Conservation (phyloP, 257 asterid genomes). For the Solanum boliviense region DNA sequence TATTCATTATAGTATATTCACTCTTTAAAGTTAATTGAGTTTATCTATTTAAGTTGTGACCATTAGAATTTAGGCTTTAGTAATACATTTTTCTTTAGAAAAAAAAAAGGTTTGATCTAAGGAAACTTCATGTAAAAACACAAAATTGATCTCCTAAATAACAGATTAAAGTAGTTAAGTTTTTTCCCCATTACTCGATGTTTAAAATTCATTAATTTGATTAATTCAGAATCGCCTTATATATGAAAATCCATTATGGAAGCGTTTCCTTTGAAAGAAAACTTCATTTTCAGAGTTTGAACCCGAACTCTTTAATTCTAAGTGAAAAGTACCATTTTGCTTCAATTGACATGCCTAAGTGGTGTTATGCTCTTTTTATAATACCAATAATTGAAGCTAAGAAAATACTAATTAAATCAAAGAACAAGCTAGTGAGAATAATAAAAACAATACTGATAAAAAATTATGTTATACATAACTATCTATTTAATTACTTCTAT, state of each 20-base stretch:
- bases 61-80: not conserved
- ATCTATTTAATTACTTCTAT: not conserved
- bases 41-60: not conserved
- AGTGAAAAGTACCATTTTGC: not conserved
- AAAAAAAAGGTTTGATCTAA: not conserved
- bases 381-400: not conserved
- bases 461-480: not conserved
- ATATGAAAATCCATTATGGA: not conserved
- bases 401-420: not conserved
- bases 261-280: not conserved
- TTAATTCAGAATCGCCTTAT: not conserved
- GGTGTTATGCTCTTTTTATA: too few relatives aligned
- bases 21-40: not conserved
- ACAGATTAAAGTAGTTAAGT: not conserved
- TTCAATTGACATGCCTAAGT: not conserved
- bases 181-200: not conserved
- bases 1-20: not conserved
- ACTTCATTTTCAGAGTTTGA: not conserved
- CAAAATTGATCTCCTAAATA: not conserved
- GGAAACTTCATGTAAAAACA: not conserved
- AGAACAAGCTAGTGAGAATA: too few relatives aligned
- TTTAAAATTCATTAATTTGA: not conserved
- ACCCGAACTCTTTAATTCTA: too few relatives aligned
- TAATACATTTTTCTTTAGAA: not conserved
- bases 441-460: not conserved